Conservation (phyloP, 1,139 yeast species). For the Zygoascus hellenicus region DNA sequence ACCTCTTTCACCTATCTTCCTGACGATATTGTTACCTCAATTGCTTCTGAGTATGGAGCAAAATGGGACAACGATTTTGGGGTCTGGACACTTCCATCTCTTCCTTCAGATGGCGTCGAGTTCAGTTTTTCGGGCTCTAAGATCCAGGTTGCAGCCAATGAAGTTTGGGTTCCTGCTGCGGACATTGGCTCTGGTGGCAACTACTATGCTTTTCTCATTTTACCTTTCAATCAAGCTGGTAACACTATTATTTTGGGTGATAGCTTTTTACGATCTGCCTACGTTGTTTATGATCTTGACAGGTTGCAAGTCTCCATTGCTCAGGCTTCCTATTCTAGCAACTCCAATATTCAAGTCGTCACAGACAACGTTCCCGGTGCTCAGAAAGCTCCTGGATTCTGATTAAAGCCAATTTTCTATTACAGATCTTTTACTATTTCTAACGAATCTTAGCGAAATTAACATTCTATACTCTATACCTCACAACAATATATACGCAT, state of each 20-base stretch:
- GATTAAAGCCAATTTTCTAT: no score
- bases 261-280: conserved; percentile 58
- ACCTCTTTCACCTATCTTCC: conserved; percentile 22
- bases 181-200: no score
- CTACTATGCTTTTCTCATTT: neutral
- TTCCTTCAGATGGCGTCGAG: conserved; percentile 20
- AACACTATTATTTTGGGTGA: conserved; percentile 49
- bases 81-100: conserved; percentile 12
- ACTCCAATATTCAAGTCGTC: conserved; percentile 24
- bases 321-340: conserved; percentile 39
- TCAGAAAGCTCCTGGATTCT: no score
- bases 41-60: conserved; percentile 20
- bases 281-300: conserved; percentile 66
- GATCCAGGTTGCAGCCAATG: conserved; percentile 40
- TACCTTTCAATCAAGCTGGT: neutral
- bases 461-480: no score
- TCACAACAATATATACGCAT: no score
- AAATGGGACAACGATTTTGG: conserved; percentile 7
- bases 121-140: conserved; percentile 39
- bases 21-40: conserved; percentile 10
- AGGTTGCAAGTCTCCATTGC: conserved; percentile 58
- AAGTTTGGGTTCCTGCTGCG: conserved; percentile 21
- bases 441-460: no score
- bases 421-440: no score
- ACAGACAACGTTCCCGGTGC: conserved; percentile 5